These are phyloP conservation scores for Podila clonocystis DNA, from an alignment of 192 early-diverging fungal genomes.

Conservation along the genomic window DNA sequence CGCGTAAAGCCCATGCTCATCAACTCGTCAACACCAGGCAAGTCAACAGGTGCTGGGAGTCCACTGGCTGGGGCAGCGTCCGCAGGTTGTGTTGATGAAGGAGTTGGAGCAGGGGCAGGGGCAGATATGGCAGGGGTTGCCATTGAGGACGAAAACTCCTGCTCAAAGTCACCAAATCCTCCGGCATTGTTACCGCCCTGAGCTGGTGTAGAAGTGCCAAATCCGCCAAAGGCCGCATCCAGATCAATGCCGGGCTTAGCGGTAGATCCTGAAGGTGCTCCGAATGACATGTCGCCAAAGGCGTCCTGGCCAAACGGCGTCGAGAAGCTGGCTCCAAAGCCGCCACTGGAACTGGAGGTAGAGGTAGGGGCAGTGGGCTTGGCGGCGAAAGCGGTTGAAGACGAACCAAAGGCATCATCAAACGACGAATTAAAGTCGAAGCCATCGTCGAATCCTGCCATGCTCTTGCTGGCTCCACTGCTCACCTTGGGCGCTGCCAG, in stretches of 20 bases:
- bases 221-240: slow-evolving; percentile 49
- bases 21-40: slow-evolving; percentile 38
- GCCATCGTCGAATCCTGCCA: slow-evolving; percentile 30
- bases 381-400: background rate
- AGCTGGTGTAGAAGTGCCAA: slow-evolving; percentile 1
- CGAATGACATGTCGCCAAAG: slow-evolving; percentile 12
- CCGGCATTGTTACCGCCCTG: background rate
- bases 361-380: slow-evolving; percentile 1
- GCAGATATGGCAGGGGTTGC: background rate
- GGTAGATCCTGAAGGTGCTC: background rate
- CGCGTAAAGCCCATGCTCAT: slow-evolving; percentile 46
- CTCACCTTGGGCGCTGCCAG: slow-evolving; percentile 33
- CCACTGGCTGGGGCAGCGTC: background rate
- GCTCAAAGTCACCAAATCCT: slow-evolving; percentile 35
- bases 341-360: background rate
- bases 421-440: slow-evolving; percentile 42
- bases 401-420: slow-evolving; percentile 28
- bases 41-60: slow-evolving; percentile 19
- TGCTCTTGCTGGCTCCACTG: background rate
- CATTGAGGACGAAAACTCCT: slow-evolving; percentile 13
- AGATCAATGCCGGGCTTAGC: slow-evolving; percentile 12
- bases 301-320: slow-evolving; percentile 9
- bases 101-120: background rate
- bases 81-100: background rate
- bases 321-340: background rate